Base-by-base conservation (phyloP, 106 monocot genomes). In the Dioscorea zingiberensis region DNA sequence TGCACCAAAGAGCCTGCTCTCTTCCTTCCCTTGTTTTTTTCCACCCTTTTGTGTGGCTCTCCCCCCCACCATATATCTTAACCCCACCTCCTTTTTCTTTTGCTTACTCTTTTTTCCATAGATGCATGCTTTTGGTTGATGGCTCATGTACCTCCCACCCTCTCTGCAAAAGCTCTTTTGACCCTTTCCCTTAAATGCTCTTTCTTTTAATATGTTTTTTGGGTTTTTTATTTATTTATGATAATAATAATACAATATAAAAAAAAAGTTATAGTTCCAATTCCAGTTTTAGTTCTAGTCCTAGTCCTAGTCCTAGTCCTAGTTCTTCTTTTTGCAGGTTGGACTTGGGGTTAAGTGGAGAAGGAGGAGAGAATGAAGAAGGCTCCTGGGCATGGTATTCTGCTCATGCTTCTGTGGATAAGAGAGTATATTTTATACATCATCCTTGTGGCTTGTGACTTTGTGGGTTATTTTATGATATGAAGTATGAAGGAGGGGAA, bases 71-170 rank as follows among this genome's bases (percentile, higher is more conserved):
- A 16, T 17, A 51, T 51, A 16, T 51, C 15, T 7, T 25, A 2
- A 25, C 47, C 15, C 24, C 26, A 21, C 25, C 59, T 14, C 38
- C 26, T 29, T 44, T 28, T 47, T 23, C 60, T 51, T 70, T 57
- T 15, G 14, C 54, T 55, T 44, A 3, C 65, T 54, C 10, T 44
- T 21, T 47, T 61, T 62, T 22, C 19, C 58, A 71, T 27, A 8
- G 48, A 30, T 70, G 77, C 74, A 75, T 69, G 68, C 15, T 26
- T 47, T 78, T 61, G 64, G 66, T 74, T 78, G 75, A 76, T 73
- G 83, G 71, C 53, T 68, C 80, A 64, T 47, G 62, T 38, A 38
- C 30, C 17, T 29, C 47, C 15, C 47, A 27, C n/a, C 25, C 10
- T 49, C 48, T 17, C 47, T 65, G 54, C 54, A 27, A 67, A 62